phyloP scores from a whole-genome alignment of 2,329 filamentous ascomycete species.

The Lasiodiplodia citricola region DNA sequence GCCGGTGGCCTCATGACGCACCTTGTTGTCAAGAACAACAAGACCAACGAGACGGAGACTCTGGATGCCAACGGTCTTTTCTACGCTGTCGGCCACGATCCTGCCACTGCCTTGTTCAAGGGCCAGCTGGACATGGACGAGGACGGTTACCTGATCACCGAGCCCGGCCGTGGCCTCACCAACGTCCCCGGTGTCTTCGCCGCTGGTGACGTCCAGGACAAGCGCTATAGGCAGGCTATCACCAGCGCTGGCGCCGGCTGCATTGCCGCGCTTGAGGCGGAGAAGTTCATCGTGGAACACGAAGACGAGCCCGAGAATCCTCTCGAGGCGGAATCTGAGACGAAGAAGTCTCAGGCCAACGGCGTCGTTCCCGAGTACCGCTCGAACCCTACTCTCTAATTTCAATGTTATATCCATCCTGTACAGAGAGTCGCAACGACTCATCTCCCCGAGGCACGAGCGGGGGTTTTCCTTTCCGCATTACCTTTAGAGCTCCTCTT shows the following conservation, averaged over 20 bases:
- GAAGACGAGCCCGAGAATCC: slow-evolving; percentile 61
- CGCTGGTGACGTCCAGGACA: slow-evolving; percentile 97
- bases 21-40: slow-evolving; percentile 79
- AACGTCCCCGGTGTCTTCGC: slow-evolving; percentile 93
- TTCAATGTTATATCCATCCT: slow-evolving; percentile 7
- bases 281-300: slow-evolving; percentile 85
- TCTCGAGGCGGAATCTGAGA: slow-evolving; percentile 55
- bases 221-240: slow-evolving; percentile 96
- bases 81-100: slow-evolving; percentile 97
- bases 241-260: slow-evolving; percentile 96
- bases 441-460: neutral
- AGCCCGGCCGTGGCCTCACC: slow-evolving; percentile 86
- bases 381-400: slow-evolving; percentile 68
- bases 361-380: slow-evolving; percentile 66
- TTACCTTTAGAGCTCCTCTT: slow-evolving; percentile 14
- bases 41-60: slow-evolving; percentile 78
- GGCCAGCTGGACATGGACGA: slow-evolving; percentile 85
- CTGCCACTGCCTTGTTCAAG: slow-evolving; percentile 88
- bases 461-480: slow-evolving; percentile 8
- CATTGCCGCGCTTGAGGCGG: slow-evolving; percentile 92
- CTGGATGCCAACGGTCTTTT: slow-evolving; percentile 91
- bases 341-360: slow-evolving; percentile 56
- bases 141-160: slow-evolving; percentile 89
- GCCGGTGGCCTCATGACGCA: slow-evolving; percentile 81
- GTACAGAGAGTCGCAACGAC: slow-evolving; percentile 10